Evolutionary conservation across 306 rosid species (phyloP), one percentile per base, ranked within the genome.

Genomic region (Vigna trinervia): DNA sequence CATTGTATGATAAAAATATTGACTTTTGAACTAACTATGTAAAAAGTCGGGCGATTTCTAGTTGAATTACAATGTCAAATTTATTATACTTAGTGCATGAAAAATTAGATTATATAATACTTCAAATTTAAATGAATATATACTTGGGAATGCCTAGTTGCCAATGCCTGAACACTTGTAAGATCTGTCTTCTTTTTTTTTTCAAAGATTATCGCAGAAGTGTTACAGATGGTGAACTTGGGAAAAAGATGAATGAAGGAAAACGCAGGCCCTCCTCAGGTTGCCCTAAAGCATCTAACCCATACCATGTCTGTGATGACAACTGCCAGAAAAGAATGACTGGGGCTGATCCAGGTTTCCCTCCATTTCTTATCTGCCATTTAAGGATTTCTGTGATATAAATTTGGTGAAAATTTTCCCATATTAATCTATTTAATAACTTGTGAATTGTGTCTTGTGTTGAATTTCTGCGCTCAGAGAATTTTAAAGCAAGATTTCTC

Each of bases 261-360:
- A 90, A 84, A 71, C 84, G 70, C 52, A 65, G 61, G 14, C 54
- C 68, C 28, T 80, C 68, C 28, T 80, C 85, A 43, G 84, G 81
- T 60, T 88, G 92, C 39, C 79, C 85, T 70, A 89, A 86, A 85
- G 89, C 93, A 26, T 88, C 91, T 73, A 92, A 88, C 75, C 96
- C 96, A 81, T 92, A 84, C 78, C 88, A 90, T 86, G 69, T 15
- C 22, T 90, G 95, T 72, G 73, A 66, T 80, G 83, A 84, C 48
- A 22, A 54, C 78, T 88, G 88, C 87, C 3, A 39, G 54, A 87
- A 81, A 83, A 73, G 74, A 76, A 71, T 69, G 26, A 68, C 85
- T 9, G 86, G 71, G 72, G 83, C 73, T 26, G 85, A 87, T 79
- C 30, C 94, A 91, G 90, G 91, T 88, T 78, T 74, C 36, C 61